A percentile compares a stretch with the other conserved stretches of the same genome.
phyloP scores from a whole-genome alignment of 2,329 filamentous ascomycete species.

The Microdochium bolleyi region DNA sequence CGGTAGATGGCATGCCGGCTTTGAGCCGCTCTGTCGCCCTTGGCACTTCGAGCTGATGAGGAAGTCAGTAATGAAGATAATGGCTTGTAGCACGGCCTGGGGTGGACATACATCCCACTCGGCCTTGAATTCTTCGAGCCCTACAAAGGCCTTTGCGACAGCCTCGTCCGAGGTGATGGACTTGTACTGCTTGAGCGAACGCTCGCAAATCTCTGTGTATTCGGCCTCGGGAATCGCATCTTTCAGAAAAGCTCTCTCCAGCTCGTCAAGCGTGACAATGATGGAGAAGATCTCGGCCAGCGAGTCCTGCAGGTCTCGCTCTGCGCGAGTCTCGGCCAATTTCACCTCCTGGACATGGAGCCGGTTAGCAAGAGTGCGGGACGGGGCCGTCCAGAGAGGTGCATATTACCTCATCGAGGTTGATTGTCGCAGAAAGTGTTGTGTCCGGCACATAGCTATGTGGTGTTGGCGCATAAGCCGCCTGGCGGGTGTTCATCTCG shows the following conservation, averaged over 20 bases:
- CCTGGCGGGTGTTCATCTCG: conserved; percentile 51
- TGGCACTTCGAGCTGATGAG: conserved; percentile 75
- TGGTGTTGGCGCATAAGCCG: conserved; percentile 75
- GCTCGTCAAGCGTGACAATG: conserved; percentile 86
- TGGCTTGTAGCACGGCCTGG: too few relatives aligned
- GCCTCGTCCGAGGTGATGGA: conserved; percentile 85
- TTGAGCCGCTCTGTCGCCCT: conserved; percentile 87
- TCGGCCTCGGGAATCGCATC: conserved; percentile 87
- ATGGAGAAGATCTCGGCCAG: conserved; percentile 97
- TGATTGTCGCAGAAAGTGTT: conserved; percentile 79
- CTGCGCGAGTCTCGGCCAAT: conserved; percentile 74
- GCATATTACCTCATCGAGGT: conserved; percentile 73
- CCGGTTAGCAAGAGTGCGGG: background rate
- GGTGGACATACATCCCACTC: conserved; percentile 72
- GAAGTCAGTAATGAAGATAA: background rate
- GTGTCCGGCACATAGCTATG: conserved; percentile 87
- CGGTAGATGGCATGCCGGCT: conserved; percentile 85
- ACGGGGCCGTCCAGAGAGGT: background rate
- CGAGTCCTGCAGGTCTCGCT: conserved; percentile 91
- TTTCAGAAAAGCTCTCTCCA: conserved; percentile 94
- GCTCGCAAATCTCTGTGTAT: conserved; percentile 93
- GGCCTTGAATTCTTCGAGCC: conserved; percentile 82
- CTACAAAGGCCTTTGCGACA: conserved; percentile 81
- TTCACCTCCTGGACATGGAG: conserved; percentile 68
- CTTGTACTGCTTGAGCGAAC: conserved; percentile 93